These are phyloP conservation scores for Claviceps sp. DNA, from an alignment of 2,329 filamentous ascomycete species.

Conservation along the genomic window DNA sequence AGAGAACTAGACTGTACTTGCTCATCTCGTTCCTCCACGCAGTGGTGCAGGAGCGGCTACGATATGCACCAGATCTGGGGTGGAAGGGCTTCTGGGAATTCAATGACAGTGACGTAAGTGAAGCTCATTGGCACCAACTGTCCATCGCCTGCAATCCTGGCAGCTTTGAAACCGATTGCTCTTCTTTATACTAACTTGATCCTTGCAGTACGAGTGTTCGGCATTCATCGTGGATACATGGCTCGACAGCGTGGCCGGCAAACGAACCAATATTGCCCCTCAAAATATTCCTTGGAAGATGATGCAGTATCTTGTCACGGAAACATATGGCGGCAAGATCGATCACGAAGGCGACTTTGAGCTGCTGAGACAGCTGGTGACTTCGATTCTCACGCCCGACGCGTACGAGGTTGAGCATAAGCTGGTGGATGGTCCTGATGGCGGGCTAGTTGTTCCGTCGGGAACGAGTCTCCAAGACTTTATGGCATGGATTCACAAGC, in stretches of 20 bases:
- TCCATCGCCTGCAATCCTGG: neutral
- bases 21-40: conserved; percentile 90
- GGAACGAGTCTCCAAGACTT: conserved; percentile 79
- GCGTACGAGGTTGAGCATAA: conserved; percentile 91
- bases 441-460: conserved; percentile 59
- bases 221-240: conserved; percentile 92
- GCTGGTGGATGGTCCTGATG: conserved; percentile 56
- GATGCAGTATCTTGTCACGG: conserved; percentile 76
- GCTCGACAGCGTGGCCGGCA: conserved; percentile 71
- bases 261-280: conserved; percentile 83
- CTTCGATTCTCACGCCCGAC: conserved; percentile 65
- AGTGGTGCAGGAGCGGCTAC: conserved; percentile 84
- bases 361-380: conserved; percentile 59
- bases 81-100: conserved; percentile 99
- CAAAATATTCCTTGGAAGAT: conserved; percentile 95
- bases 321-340: conserved; percentile 97
- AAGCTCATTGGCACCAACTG: neutral
- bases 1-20: conserved; percentile 80
- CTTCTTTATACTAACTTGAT: neutral
- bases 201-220: conserved; percentile 77
- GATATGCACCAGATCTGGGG: conserved; percentile 84
- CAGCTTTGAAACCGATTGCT: neutral
- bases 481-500: conserved; percentile 74
- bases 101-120: conserved; percentile 90
- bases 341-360: conserved; percentile 79